Base-by-base conservation (phyloP, 192 early-diverging fungal genomes). In the Lunasporangiospora selenospora region DNA sequence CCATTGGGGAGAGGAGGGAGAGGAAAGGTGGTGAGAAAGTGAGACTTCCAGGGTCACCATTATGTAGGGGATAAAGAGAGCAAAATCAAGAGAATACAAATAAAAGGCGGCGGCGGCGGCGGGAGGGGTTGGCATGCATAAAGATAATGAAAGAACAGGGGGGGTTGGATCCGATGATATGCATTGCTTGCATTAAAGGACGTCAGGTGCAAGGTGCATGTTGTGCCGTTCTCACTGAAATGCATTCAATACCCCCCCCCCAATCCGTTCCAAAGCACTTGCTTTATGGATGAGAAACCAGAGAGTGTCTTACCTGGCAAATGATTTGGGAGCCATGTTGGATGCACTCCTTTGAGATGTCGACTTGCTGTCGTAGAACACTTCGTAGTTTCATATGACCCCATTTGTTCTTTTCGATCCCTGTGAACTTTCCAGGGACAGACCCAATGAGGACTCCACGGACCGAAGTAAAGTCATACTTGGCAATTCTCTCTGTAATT, bases 391-490 rank as follows among this genome's bases (percentile, higher is more conserved):
- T 24, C 31, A 81, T 26, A 34, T 87, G 79, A 2, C 89, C 89
- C 83, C 85, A 89, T 42, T 79, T 81, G n/a, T 75, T 52, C 37
- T 76, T 53, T 4, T 69, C 62, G 9, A 31, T 38, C 1, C 65
- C 83, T 9, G 39, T 21, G 44, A 86, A 85, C 39, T 79, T 76
- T 6, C 89, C 89, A 2, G 89, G 89, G 3, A 81, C 79, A 1
- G 85, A 89, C 1, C 58, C 83, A 36, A 90, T 76, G n/a, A 90
- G 58, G 1, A 80, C 44, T 26, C 79, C 88, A 31, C 75, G 70
- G 37, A 79, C 54, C 1, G 46, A 27, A 13, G 63, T 60, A 53
- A 84, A 90, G 52, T 90, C 87, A 39, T 80, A 89, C 19, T 67
- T 42, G 36, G 55, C 37, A 3, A 89, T 12, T 18, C 29, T 70